phyloP scores from a whole-genome alignment of 1,139 yeast species.

The Pichia sp. region DNA sequence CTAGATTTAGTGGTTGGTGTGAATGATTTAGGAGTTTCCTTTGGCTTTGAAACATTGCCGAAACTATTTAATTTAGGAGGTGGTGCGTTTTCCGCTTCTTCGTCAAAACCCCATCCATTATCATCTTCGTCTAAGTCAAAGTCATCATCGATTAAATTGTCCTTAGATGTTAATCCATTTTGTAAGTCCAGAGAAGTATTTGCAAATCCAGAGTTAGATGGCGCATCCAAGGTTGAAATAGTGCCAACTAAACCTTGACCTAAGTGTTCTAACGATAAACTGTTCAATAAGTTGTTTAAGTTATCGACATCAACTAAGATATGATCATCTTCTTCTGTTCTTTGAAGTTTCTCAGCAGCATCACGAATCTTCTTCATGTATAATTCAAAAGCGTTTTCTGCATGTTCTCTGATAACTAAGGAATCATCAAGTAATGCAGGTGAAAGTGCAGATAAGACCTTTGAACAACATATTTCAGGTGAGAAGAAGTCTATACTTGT shows the following conservation, averaged over 20 bases:
- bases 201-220: slow-evolving; percentile 10
- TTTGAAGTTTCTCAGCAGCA: slow-evolving; percentile 58
- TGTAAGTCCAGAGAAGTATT: neutral
- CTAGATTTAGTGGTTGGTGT: slow-evolving; percentile 13
- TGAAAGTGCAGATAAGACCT: slow-evolving; percentile 83
- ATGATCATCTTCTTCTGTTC: slow-evolving; percentile 42
- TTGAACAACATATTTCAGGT: slow-evolving; percentile 75
- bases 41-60: neutral
- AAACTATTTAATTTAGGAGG: neutral
- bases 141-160: slow-evolving; percentile 14
- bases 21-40: slow-evolving; percentile 2
- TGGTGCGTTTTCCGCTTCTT: slow-evolving; percentile 15
- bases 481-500: slow-evolving; percentile 64
- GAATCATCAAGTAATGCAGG: slow-evolving; percentile 79
- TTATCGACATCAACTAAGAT: slow-evolving; percentile 26
- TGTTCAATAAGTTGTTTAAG: slow-evolving; percentile 25
- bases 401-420: slow-evolving; percentile 67
- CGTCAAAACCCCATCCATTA: slow-evolving; percentile 39
- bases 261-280: slow-evolving; percentile 23
- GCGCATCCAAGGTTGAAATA: slow-evolving; percentile 12
- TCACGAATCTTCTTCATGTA: slow-evolving; percentile 63
- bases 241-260: slow-evolving; percentile 21
- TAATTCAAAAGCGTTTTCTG: slow-evolving; percentile 61
- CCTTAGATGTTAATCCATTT: slow-evolving; percentile 3
- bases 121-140: slow-evolving; percentile 24